A percentile compares a stretch with the other conserved stretches of the same genome.
Conservation (phyloP, 164 flowering plant species). For the Houttuynia cordata region DNA sequence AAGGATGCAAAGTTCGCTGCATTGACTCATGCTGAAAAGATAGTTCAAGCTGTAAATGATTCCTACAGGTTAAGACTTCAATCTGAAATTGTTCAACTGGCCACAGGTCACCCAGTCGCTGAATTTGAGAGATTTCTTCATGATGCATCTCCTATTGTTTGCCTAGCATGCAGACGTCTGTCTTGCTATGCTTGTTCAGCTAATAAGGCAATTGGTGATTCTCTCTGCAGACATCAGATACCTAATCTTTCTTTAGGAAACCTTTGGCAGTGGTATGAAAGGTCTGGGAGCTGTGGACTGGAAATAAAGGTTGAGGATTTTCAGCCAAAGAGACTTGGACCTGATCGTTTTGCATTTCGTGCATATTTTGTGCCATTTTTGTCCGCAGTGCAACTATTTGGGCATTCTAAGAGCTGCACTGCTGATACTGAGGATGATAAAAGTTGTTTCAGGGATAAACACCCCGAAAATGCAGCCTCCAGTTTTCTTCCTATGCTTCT, state of each 20-base stretch:
- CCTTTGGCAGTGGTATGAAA: slow-evolving; percentile 78
- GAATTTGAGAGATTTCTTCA: slow-evolving; percentile 53
- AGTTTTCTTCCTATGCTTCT: slow-evolving; percentile 16
- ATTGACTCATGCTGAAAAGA: slow-evolving; percentile 10
- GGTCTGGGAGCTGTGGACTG: slow-evolving; percentile 56
- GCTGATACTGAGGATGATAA: slow-evolving; percentile 10
- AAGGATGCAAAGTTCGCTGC: too few relatives aligned
- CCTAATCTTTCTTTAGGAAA: slow-evolving; percentile 33
- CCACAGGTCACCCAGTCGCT: slow-evolving; percentile 45
- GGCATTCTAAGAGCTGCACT: slow-evolving; percentile 11
- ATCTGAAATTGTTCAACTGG: slow-evolving; percentile 40
- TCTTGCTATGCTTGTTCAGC: slow-evolving; percentile 21
- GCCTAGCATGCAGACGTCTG: slow-evolving; percentile 6
- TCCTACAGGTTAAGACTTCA: slow-evolving; percentile 29
- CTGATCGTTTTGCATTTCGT: slow-evolving; percentile 19
- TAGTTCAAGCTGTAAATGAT: slow-evolving; percentile 28
- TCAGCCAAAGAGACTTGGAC: slow-evolving; percentile 25
- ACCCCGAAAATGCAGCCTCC: slow-evolving; percentile 8
- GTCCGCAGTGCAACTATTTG: slow-evolving; percentile 74
- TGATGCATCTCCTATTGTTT: slow-evolving; percentile 42
- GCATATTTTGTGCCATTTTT: slow-evolving; percentile 69
- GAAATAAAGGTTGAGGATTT: slow-evolving; percentile 42
- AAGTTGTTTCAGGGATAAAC: slow-evolving; percentile 6
- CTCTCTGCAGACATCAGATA: slow-evolving; percentile 37
- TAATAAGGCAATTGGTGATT: slow-evolving; percentile 12